Base-by-base conservation (phyloP, 2,329 filamentous ascomycete species). In the Cercospora berteroae region DNA sequence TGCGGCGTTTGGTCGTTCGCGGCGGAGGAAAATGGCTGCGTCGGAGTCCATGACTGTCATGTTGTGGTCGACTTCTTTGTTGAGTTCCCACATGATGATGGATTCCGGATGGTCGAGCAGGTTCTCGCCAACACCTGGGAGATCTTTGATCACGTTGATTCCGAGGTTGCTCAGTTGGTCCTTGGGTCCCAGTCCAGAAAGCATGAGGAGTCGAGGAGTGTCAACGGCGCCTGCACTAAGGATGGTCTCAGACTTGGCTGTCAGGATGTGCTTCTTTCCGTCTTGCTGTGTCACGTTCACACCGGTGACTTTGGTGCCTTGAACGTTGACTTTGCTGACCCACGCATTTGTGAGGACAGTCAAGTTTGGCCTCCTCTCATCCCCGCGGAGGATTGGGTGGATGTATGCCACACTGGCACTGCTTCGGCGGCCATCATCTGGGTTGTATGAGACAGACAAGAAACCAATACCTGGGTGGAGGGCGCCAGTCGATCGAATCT, bases 11-110 rank as follows among this genome's bases (percentile, higher is more conserved):
- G 87, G 83, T 13, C 84, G 78, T 80, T 96, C 89, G 67, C 92
- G 90, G 69, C 93, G 91, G 66, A 96, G 84, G 85, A 96, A 96
- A 77, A 95, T 90, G 70, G 91, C 92, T 3, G 92, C 92, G 77
- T 97, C 93, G 25, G 90, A 96, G 82, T 95, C 91, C 91, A 94
- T 94, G 76, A 91, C 94, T 60, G 92, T 95, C 83, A 94, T 90
- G 81, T 93, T 91, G 58, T 84, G 81, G 13, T 91, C 91, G 1
- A 91, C 90, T 31, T 90, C 90, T 77, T 87, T 88, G 81, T 92
- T 92, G 74, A 96, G 86, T 82, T 95, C 91, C 89, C 91, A 89
- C 75, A 89, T 84, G 71, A 89, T 89, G 78, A 89, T 89, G 70
- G 81, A 85, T 77, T 89, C 87, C 1, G 87, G 87, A 78, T 89